These are phyloP conservation scores for Pyrenophora graminea DNA, from an alignment of 2,329 filamentous ascomycete genomes.

Conservation along the genomic window DNA sequence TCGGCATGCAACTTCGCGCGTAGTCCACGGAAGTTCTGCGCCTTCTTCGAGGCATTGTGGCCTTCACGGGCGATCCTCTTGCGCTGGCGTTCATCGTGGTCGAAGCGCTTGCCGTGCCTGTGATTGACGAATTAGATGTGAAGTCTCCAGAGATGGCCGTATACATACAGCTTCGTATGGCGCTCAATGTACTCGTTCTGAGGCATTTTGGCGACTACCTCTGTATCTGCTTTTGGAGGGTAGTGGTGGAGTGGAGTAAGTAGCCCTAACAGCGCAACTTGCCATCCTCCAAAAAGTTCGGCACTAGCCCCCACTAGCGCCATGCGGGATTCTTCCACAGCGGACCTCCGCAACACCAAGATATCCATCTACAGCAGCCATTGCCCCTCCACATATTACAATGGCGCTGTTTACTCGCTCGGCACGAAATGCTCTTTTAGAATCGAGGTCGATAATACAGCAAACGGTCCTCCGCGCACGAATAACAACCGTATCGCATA, in stretches of 20 bases:
- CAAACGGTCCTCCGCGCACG: conserved; percentile 57
- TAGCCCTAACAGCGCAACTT: conserved; percentile 21
- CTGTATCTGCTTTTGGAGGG: conserved; percentile 8
- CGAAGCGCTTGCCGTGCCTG: conserved; percentile 57
- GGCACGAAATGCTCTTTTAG: conserved; percentile 66
- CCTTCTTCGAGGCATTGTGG: conserved; percentile 85
- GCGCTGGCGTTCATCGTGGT: conserved; percentile 85
- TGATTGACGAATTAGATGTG: conserved; percentile 24
- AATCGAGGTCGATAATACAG: conserved; percentile 59
- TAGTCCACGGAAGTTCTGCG: conserved; percentile 89
- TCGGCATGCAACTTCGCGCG: conserved; percentile 92
- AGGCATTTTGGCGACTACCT: conserved; percentile 58
- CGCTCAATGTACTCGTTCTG: conserved; percentile 81
- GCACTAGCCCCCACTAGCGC: conserved; percentile 23
- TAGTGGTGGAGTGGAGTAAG: conserved; percentile 14
- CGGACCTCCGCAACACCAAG: conserved; percentile 23
- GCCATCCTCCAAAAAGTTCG: conserved; percentile 28
- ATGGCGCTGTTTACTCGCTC: conserved; percentile 55
- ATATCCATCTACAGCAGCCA: conserved; percentile 15
- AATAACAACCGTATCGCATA: conserved; percentile 50
- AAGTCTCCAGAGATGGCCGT: conserved; percentile 13
- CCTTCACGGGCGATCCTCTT: conserved; percentile 87
- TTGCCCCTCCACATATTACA: conserved; percentile 18
- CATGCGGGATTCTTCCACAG: conserved; percentile 19
- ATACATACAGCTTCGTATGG: conserved; percentile 66